Evolutionary conservation across 768 basidiomycete genomes (phyloP).

Genomic region (Multifurca ochricompacta): DNA sequence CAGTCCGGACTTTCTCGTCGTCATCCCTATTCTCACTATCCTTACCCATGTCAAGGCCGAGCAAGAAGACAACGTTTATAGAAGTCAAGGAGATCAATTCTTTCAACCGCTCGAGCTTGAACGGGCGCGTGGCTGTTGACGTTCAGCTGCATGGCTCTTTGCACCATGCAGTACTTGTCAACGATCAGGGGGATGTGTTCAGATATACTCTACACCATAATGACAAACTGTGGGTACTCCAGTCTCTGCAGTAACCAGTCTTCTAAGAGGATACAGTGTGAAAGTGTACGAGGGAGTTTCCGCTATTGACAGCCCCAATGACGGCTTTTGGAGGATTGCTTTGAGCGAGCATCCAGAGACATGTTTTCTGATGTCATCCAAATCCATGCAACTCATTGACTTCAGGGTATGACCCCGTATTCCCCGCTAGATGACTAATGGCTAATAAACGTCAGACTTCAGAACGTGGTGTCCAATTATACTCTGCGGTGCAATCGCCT

Average conservation of each 20-base stretch:
- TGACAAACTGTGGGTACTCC: background rate
- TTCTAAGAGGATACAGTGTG: slow-evolving; percentile 1
- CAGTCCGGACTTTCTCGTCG: slow-evolving; percentile 41
- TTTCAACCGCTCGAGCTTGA: slow-evolving; percentile 32
- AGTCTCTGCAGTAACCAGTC: background rate
- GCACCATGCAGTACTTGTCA: slow-evolving; percentile 1
- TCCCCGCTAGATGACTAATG: background rate
- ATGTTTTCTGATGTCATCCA: slow-evolving; percentile 43
- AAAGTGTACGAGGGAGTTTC: slow-evolving; percentile 8
- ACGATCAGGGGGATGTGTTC: slow-evolving; percentile 11
- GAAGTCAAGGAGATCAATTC: slow-evolving; percentile 7
- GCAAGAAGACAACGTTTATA: background rate
- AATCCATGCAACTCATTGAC: slow-evolving; percentile 40
- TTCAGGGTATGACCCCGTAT: slow-evolving; percentile 39
- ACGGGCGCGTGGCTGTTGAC: slow-evolving; percentile 39
- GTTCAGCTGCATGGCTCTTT: slow-evolving; percentile 30
- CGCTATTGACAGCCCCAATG: slow-evolving; percentile 9
- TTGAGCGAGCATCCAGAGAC: slow-evolving; percentile 29
- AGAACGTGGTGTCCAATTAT: slow-evolving; percentile 23
- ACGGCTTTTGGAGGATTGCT: slow-evolving; percentile 49
- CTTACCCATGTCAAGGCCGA: background rate
- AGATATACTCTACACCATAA: background rate
- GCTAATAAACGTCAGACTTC: background rate
- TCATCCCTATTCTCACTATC: slow-evolving; percentile 21
- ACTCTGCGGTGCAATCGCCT: slow-evolving; percentile 28